phyloP scores from a whole-genome alignment of 179 eudicot species.

The Gypsophila paniculata region DNA sequence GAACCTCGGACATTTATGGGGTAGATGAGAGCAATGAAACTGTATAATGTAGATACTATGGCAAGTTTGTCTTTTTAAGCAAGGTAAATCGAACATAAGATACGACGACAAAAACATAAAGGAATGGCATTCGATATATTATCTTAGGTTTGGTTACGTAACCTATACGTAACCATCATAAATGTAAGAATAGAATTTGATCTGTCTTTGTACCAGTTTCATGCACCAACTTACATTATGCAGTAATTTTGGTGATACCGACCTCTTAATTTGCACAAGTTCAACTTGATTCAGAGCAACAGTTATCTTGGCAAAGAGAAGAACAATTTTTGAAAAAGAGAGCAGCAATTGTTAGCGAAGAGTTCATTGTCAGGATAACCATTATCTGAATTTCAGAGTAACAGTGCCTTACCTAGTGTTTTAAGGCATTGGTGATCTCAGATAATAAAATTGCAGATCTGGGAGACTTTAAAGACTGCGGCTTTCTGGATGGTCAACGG shows the following conservation, averaged over 20 bases:
- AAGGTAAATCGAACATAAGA: background rate
- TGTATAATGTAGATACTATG: background rate
- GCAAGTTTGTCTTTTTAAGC: background rate
- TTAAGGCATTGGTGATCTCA: too few species aligned
- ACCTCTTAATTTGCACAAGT: background rate
- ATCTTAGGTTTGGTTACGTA: background rate
- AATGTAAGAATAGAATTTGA: background rate
- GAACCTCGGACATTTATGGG: too few species aligned
- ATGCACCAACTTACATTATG: background rate
- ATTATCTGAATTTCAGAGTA: too few species aligned
- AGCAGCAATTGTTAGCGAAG: background rate
- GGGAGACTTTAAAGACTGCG: too few species aligned
- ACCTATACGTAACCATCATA: constrained; percentile 9
- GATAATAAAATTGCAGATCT: too few species aligned
- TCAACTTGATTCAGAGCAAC: background rate
- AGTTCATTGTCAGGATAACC: background rate
- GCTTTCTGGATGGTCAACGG: too few species aligned
- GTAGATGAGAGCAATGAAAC: too few species aligned
- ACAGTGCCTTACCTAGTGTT: too few species aligned
- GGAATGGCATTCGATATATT: background rate
- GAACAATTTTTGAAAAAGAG: background rate
- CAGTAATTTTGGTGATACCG: background rate
- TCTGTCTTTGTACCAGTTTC: background rate
- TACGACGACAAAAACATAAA: too few species aligned
- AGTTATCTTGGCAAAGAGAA: background rate